Conservation (phyloP, 805 yeast species). For the Saturnispora hagleri region DNA sequence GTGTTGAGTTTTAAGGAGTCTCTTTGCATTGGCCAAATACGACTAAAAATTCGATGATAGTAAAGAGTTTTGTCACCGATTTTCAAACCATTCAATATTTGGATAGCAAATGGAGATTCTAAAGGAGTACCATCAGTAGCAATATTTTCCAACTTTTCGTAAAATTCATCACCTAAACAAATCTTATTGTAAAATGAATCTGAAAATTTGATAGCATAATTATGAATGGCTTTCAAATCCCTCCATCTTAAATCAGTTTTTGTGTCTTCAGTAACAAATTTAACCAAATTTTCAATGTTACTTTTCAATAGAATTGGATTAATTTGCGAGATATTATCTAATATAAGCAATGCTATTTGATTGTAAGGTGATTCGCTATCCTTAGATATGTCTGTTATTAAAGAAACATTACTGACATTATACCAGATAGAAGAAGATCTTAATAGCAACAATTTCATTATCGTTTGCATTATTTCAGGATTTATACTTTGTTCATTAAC, state of each 20-base stretch:
- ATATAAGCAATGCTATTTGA: slow-evolving; percentile 39
- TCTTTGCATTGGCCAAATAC: slow-evolving; percentile 43
- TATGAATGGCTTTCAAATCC: slow-evolving; percentile 51
- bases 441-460: slow-evolving; percentile 49
- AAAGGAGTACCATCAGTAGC: slow-evolving; percentile 44
- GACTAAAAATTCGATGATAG: slow-evolving; percentile 30
- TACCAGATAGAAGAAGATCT: slow-evolving; percentile 52
- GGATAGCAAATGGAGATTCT: slow-evolving; percentile 59
- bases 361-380: slow-evolving; percentile 23
- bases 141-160: slow-evolving; percentile 36
- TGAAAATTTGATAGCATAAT: slow-evolving; percentile 44
- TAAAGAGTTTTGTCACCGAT: slow-evolving; percentile 30
- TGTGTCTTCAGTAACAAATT: slow-evolving; percentile 10
- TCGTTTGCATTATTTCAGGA: slow-evolving; percentile 40
- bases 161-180: slow-evolving; percentile 31
- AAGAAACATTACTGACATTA: slow-evolving; percentile 55
- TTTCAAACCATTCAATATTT: slow-evolving; percentile 42
- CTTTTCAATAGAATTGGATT: slow-evolving; percentile 58
- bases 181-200: slow-evolving; percentile 32
- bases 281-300: slow-evolving; percentile 44
- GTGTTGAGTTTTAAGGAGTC: slow-evolving; percentile 36
- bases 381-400: slow-evolving; percentile 40
- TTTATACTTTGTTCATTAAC: slow-evolving; percentile 28
- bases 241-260: slow-evolving; percentile 18
- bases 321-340: slow-evolving; percentile 49